These are phyloP conservation scores for Noccaea caerulescens DNA, from an alignment of 345 rosid species.

Conservation along the genomic window DNA sequence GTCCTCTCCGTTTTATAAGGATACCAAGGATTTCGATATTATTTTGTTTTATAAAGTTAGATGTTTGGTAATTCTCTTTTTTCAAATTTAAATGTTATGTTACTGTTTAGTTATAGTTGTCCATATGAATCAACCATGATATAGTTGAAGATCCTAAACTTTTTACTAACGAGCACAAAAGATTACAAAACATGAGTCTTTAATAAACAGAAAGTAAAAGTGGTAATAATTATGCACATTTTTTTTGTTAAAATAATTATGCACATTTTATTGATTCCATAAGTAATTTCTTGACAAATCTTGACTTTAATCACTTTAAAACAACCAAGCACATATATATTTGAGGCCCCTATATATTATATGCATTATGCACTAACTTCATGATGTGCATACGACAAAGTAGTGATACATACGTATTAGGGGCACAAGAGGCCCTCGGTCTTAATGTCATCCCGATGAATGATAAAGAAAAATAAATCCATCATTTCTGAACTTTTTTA, in stretches of 20 bases:
- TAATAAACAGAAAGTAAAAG: slow-evolving; percentile 4
- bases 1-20: neutral
- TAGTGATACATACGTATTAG: slow-evolving; percentile 25
- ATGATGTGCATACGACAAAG: slow-evolving; percentile 44
- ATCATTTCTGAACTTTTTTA: slow-evolving; percentile 15
- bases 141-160: neutral
- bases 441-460: slow-evolving; percentile 45
- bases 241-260: neutral
- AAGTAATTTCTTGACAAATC: slow-evolving; percentile 17
- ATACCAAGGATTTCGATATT: neutral
- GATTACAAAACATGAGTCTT: slow-evolving; percentile 11
- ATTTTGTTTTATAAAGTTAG: neutral
- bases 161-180: neutral
- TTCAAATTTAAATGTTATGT: neutral
- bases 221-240: slow-evolving; percentile 7
- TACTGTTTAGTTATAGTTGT: neutral
- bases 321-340: neutral
- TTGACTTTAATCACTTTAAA: slow-evolving; percentile 16
- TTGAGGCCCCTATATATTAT: neutral
- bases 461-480: slow-evolving; percentile 27
- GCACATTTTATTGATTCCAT: slow-evolving; percentile 2
- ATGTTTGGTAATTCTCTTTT: neutral
- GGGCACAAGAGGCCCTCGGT: slow-evolving; percentile 37
- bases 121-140: no score
- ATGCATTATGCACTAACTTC: slow-evolving; percentile 40